Conservation (phyloP, 2,329 filamentous ascomycete genomes). For the Stachybotrys echinatus region DNA sequence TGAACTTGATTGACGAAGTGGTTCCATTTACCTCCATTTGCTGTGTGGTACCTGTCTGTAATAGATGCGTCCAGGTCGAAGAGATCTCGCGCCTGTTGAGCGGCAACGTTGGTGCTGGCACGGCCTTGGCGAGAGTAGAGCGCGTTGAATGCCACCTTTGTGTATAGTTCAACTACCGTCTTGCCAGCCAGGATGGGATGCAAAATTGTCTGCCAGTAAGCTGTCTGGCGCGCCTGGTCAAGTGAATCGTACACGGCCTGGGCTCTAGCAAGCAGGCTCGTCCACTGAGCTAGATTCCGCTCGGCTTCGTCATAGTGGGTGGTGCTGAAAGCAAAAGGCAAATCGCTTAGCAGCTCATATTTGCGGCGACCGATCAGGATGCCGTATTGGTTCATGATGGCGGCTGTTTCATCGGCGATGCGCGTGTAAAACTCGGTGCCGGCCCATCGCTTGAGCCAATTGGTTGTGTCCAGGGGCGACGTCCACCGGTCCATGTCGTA, state of each 20-base stretch:
- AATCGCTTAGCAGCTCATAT: slow-evolving; percentile 50
- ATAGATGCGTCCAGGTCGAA: slow-evolving; percentile 39
- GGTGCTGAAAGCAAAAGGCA: slow-evolving; percentile 46
- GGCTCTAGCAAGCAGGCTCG: slow-evolving; percentile 37
- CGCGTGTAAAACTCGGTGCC: slow-evolving; percentile 44
- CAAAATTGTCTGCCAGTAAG: slow-evolving; percentile 56
- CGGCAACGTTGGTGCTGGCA: slow-evolving; percentile 33
- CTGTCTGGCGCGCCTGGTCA: slow-evolving; percentile 35
- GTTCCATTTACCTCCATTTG: slow-evolving; percentile 32
- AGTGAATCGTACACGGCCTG: slow-evolving; percentile 39
- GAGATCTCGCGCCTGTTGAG: slow-evolving; percentile 21
- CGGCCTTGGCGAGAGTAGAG: slow-evolving; percentile 41
- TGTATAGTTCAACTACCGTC: slow-evolving; percentile 44
- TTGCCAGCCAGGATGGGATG: slow-evolving; percentile 54
- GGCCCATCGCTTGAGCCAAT: slow-evolving; percentile 37
- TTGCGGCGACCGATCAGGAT: slow-evolving; percentile 52
- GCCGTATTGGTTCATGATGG: slow-evolving; percentile 38
- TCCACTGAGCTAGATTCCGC: slow-evolving; percentile 46
- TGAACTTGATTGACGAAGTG: slow-evolving; percentile 43
- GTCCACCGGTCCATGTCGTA: slow-evolving; percentile 42
- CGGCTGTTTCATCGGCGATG: slow-evolving; percentile 38
- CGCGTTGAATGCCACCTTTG: slow-evolving; percentile 42
- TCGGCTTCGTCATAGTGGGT: slow-evolving; percentile 58
- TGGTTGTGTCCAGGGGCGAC: slow-evolving; percentile 28
- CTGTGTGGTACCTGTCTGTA: slow-evolving; percentile 34